phyloP scores from a whole-genome alignment of 2,329 filamentous ascomycete genomes.

The Monosporascus sp. region DNA sequence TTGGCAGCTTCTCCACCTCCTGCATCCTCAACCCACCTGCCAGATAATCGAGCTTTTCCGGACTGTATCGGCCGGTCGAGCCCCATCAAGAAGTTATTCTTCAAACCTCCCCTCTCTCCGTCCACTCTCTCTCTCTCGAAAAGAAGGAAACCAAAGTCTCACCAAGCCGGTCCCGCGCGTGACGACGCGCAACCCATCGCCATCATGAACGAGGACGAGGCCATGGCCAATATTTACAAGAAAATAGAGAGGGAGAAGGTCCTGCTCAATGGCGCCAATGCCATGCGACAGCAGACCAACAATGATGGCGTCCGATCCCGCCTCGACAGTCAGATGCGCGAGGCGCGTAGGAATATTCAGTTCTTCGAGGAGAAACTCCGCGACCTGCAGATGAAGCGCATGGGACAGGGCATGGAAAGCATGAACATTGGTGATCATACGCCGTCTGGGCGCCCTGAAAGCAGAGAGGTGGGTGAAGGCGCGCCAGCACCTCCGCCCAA shows the following conservation, averaged over 20 bases:
- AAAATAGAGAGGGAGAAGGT: constrained; percentile 98
- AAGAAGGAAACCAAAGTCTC: constrained; percentile 1
- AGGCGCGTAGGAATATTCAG: constrained; percentile 86
- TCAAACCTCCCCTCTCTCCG: not conserved
- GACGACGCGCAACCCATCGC: constrained; percentile 33
- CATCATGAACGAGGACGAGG: constrained; percentile 60
- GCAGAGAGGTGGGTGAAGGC: constrained; percentile 38
- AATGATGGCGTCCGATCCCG: constrained; percentile 87
- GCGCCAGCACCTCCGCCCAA: constrained; percentile 69
- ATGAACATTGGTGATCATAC: constrained; percentile 55
- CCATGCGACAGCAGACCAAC: constrained; percentile 93
- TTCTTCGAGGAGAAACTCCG: constrained; percentile 92
- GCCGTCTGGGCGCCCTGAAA: constrained; percentile 37
- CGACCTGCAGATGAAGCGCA: constrained; percentile 78
- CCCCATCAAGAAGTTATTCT: constrained; percentile 2
- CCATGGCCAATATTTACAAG: constrained; percentile 75
- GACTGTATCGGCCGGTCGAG: constrained; percentile 1
- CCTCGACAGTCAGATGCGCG: constrained; percentile 89
- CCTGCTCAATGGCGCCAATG: constrained; percentile 87
- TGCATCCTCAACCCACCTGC: not conserved
- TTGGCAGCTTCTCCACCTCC: not conserved
- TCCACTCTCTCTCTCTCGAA: not conserved
- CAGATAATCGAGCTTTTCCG: constrained; percentile 1
- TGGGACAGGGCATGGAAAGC: constrained; percentile 61
- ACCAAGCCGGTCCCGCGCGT: constrained; percentile 26